A percentile compares a stretch with the other conserved stretches of the same genome.
Evolutionary conservation across 306 rosid genomes (phyloP).

Genomic region (Styphnolobium japonicum): DNA sequence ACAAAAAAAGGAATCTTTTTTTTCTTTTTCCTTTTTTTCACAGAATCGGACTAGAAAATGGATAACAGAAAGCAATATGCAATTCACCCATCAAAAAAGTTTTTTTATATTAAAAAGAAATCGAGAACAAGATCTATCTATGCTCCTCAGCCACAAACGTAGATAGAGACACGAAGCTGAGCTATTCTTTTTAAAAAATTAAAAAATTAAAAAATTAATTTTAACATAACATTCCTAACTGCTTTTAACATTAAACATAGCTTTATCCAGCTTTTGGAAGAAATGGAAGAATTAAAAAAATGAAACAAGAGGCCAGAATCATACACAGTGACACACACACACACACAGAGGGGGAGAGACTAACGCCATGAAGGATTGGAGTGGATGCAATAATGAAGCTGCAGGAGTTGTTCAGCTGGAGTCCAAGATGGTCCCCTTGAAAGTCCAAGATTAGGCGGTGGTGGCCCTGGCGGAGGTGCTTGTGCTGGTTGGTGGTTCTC

Average conservation of each 20-base stretch:
- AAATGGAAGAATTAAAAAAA: background rate
- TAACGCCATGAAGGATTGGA: constrained; percentile 84
- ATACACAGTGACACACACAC: background rate
- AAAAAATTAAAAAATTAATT: background rate
- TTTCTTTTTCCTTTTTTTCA: too few species aligned
- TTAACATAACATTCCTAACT: background rate
- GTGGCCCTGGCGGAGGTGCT: constrained; percentile 13
- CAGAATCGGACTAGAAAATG: background rate
- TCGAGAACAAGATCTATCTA: constrained; percentile 3
- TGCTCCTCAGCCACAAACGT: constrained; percentile 10
- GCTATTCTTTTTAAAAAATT: background rate
- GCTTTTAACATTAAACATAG: background rate
- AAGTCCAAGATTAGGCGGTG: constrained; percentile 30
- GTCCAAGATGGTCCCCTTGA: constrained; percentile 54
- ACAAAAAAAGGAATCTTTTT: background rate
- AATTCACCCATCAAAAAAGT: background rate
- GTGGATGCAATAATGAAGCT: constrained; percentile 67
- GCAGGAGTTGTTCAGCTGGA: constrained; percentile 64
- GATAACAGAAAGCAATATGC: background rate
- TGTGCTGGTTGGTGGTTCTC: constrained; percentile 33
- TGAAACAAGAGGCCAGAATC: background rate
- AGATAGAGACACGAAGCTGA: constrained; percentile 21
- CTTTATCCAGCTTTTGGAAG: constrained; percentile 18
- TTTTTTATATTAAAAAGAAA: background rate
- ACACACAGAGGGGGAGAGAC: constrained; percentile 22